phyloP scores from a whole-genome alignment of 2,329 filamentous ascomycete genomes.

The Alternaria atra region DNA sequence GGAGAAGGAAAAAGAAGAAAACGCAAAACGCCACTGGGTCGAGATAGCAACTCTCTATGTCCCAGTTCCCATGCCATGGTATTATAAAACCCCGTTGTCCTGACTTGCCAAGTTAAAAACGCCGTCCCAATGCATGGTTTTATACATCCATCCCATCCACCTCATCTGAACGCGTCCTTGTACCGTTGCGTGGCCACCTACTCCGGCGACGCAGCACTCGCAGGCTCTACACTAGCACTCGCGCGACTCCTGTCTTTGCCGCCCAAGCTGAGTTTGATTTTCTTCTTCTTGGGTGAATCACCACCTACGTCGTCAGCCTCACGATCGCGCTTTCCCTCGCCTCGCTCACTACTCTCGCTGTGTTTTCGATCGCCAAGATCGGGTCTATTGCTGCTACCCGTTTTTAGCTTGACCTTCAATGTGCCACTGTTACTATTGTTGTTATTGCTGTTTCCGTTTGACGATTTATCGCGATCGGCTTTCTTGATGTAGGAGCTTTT shows the following conservation, averaged over 20 bases:
- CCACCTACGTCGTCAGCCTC: conserved; percentile 43
- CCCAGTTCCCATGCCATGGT: conserved; percentile 5
- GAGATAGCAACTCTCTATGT: neutral
- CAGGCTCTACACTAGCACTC: conserved; percentile 27
- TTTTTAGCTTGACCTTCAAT: conserved; percentile 49
- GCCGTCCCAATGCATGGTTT: neutral
- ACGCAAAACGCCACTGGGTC: neutral
- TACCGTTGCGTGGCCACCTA: neutral
- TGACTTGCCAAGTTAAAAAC: neutral
- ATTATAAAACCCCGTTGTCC: neutral
- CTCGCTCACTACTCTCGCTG: conserved; percentile 41
- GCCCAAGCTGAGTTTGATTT: conserved; percentile 46
- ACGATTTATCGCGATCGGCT: conserved; percentile 48
- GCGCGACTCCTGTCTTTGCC: conserved; percentile 18
- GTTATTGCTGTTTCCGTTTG: neutral
- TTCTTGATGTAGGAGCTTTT: conserved; percentile 55
- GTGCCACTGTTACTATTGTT: conserved; percentile 11
- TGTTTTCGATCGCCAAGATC: conserved; percentile 38
- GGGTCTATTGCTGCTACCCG: conserved; percentile 25
- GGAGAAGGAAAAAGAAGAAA: neutral
- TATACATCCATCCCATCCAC: neutral
- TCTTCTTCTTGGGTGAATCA: conserved; percentile 49
- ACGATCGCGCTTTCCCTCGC: conserved; percentile 47
- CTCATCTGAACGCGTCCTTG: neutral
- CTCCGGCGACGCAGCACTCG: conserved; percentile 9